Evolutionary conservation across 176 grass and related monocot genomes (phyloP).

Genomic region (Aechmea fasciata): DNA sequence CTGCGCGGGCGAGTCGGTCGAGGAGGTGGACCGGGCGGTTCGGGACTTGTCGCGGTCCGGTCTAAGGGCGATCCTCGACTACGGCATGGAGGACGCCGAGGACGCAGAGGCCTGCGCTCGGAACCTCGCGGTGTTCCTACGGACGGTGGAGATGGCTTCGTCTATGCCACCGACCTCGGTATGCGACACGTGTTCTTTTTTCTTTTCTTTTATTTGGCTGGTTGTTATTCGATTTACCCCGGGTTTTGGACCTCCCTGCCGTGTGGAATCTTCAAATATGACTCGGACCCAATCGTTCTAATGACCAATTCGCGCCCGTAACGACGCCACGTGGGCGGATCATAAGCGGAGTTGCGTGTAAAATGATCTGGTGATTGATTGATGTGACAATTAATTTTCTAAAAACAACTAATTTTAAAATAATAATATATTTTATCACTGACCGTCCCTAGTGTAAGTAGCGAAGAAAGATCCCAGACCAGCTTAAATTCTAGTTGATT

Average conservation of each 20-base stretch:
- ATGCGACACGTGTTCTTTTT: constrained; percentile 15
- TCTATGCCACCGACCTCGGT: constrained; percentile 51
- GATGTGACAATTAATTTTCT: too few relatives aligned
- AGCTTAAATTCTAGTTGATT: too few relatives aligned
- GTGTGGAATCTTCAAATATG: not conserved
- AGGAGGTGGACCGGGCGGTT: constrained; percentile 42
- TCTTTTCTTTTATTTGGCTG: too few relatives aligned
- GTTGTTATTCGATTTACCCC: not conserved
- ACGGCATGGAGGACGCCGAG: constrained; percentile 81
- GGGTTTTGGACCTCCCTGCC: not conserved
- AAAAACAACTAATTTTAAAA: too few relatives aligned
- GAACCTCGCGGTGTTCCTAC: constrained; percentile 50
- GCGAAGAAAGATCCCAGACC: too few relatives aligned
- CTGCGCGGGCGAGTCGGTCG: constrained; percentile 66
- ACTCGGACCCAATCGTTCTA: not conserved
- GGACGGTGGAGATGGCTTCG: constrained; percentile 51
- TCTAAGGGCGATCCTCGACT: constrained; percentile 74
- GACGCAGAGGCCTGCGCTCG: constrained; percentile 51
- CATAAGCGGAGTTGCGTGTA: not conserved
- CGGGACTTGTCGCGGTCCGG: constrained; percentile 38
- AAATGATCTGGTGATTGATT: too few relatives aligned
- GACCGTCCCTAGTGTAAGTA: too few relatives aligned
- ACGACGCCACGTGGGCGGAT: not conserved
- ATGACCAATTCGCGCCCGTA: not conserved
- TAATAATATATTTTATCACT: too few relatives aligned